Base-by-base conservation (phyloP, 2,329 filamentous ascomycete genomes). In the Rutstroemia sydowiana region DNA sequence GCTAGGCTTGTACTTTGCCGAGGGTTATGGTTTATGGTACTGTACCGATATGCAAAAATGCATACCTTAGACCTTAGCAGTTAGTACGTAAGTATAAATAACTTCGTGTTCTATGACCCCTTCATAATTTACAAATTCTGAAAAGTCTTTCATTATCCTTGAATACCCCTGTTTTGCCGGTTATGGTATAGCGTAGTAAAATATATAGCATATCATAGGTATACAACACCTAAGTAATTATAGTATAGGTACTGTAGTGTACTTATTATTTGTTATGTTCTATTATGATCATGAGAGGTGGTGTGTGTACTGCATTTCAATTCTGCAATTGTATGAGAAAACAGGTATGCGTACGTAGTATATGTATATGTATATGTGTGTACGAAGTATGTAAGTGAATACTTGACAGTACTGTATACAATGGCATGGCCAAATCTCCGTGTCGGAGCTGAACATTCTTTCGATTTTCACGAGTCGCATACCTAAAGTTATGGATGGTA, bases 101-200 rank as follows among this genome's bases (percentile, higher is more conserved):
- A 37, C 48, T 50, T 39, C 48, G 40, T 50, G 40, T 50, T 50
- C 40, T 50, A 44, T 37, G 23, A 50, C 30, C 48, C 16, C 39
- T 48, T 48, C 46, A 48, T 34, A 10, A 40, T 30, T 36, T 30
- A 39, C 36, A 10, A 26, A 26, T 39, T 37, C 20, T 14, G n/a
- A n/a, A n/a, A n/a, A 21, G 44, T 45, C 39, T 40, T 45, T 45
- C 39, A 9, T 28, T 36, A 44, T 21, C 40, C 40, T 50, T n/a
- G 26, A 13, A 37, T 50, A 20, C 41, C 40, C 48, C 41, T 45
- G 21, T 30, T 16, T 50, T 50, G 20, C 8, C 48, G 30, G 36
- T 8, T 26, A 4, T 8, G 23, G 23, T 8, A 26, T 26, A 26
- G 23, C 23, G 23, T 4, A 8, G 23, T 26, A 26, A 8, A 26